Base-by-base conservation (phyloP, 768 basidiomycete species). In the Chalciporus pseudorubinellus region DNA sequence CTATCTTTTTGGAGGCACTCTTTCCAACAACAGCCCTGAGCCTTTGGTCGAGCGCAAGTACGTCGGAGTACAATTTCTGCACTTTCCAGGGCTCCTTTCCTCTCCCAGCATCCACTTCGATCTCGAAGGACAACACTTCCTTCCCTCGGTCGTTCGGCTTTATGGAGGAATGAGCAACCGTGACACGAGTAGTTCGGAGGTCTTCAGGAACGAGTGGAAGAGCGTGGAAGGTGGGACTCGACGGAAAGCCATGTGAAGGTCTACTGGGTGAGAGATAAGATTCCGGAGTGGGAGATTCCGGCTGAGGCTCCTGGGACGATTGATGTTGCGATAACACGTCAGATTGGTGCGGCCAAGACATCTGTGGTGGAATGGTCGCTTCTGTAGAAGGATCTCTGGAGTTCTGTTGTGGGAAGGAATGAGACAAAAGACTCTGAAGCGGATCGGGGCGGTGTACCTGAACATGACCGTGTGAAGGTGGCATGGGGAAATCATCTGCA, bases 21-120 rank as follows among this genome's bases (percentile, higher is more conserved):
- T 84, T 87, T 13, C 85, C 83, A 19, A 75, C 61, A 20, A 58
- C 55, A 19, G 66, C 61, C 48, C 90, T 82, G 46, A 98, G 78
- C 21, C 85, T 79, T 55, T 84, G 79, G 63, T 99, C 97, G 36
- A 99, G 74, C 44, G 79, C 83, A n/a, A 95, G 73, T 19, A 98
- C 89, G 58, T 98, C 95, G 43, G 86, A 89, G 70, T 93, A 97
- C 71, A 92, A 75, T 72, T 99, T 99, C 72, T 97, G 92, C 13
- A 99, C 81, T 63, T 79, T 87, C 81, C 90, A 92, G 0, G 78
- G 70, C 18, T 84, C 83, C 62, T 91, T 91, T 16, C 81, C 80
- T 51, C 78, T 75, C 3, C 84, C 82, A 10, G 88, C 87, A 55
- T 83, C 76, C 24, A 98, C 85, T 44, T 73, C 71, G 45, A 98